Base-by-base conservation (phyloP, 2,329 filamentous ascomycete genomes). In the Fusarium concolor region DNA sequence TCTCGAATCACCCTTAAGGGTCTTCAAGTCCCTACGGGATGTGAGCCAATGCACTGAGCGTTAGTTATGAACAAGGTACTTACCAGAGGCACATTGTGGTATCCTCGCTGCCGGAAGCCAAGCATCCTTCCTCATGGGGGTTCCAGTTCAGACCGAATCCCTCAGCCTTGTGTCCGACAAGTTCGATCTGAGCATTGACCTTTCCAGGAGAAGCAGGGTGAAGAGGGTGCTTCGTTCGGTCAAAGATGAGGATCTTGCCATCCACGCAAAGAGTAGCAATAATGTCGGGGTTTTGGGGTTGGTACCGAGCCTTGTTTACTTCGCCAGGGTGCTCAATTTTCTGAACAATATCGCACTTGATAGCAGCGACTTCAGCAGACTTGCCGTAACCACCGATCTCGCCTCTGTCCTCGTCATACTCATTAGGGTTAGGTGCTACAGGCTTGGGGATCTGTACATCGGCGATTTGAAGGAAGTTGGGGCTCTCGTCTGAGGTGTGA, bases 301-400 rank as follows among this genome's bases (percentile, higher is more conserved):
- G 94, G 77, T 98, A 98, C 71, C 96, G 90, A 17, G 96, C 96
- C 83, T 98, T 99, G 86, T 99, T 99, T 77, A 99, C 94, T 79
- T 99, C 96, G 67, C 93, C 92, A 17, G 94, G 94, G 78, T 99
- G 96, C 78, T 97, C 92, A 77, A 99, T 99, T 80, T 92, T 96
- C 80, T 99, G 96, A 51, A 96, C 90, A 74, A 99, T 92, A 69
- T 92, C 91, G 84, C 97, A 97, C 75, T 92, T 94, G 79, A 98
- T 90, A 41, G 88, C 84, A 20, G 89, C 85, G 22, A 90, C 86
- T 68, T 93, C 92, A 14, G 79, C 78, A 64, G 90, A 90, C 50
- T 91, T 92, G 38, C 93, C 94, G 78, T 97, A 94, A 45, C 96
- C 96, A 51, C 96, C 96, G 76, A 98, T 93, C 80, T 99, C 96